A percentile compares a stretch with the other conserved stretches of the same genome.
These are phyloP conservation scores for Pichia kluyveri DNA, from an alignment of 805 yeast species.

Conservation along the genomic window DNA sequence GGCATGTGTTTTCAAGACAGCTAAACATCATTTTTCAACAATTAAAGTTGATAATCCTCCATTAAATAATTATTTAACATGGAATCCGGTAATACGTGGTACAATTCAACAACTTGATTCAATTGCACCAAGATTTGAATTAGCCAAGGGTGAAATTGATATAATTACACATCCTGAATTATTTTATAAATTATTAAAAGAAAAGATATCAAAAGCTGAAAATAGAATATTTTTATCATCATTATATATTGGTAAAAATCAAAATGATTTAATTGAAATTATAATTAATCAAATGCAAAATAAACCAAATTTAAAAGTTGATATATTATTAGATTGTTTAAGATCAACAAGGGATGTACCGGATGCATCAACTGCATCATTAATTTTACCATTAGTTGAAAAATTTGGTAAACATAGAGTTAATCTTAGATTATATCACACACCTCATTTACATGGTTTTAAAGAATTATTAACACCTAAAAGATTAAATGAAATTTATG, in stretches of 20 bases:
- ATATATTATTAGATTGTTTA: constrained; percentile 75
- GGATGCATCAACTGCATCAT: constrained; percentile 60
- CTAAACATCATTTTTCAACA: constrained; percentile 16
- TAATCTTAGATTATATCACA: constrained; percentile 76
- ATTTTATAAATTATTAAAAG: constrained; percentile 61
- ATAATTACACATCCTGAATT: constrained; percentile 57
- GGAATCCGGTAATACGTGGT: constrained; percentile 21
- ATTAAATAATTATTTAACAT: constrained; percentile 18
- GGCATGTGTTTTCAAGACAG: constrained; percentile 11
- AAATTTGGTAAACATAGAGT: constrained; percentile 60
- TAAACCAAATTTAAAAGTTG: constrained; percentile 58
- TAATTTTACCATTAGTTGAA: constrained; percentile 57
- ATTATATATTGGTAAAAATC: constrained; percentile 76
- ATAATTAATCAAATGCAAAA: constrained; percentile 48
- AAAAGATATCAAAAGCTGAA: constrained; percentile 54
- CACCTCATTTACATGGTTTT: constrained; percentile 74
- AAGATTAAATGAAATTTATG: constrained; percentile 84
- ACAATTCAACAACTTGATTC: constrained; percentile 43
- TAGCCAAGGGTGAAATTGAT: constrained; percentile 47
- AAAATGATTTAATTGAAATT: constrained; percentile 62
- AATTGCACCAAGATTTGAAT: constrained; percentile 58
- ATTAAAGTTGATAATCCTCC: constrained; percentile 20
- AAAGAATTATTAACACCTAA: constrained; percentile 61
- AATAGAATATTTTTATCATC: constrained; percentile 72
- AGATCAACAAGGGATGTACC: constrained; percentile 95